These are phyloP conservation scores for Leccinellum luteum DNA, from an alignment of 768 basidiomycete genomes.

Conservation along the genomic window DNA sequence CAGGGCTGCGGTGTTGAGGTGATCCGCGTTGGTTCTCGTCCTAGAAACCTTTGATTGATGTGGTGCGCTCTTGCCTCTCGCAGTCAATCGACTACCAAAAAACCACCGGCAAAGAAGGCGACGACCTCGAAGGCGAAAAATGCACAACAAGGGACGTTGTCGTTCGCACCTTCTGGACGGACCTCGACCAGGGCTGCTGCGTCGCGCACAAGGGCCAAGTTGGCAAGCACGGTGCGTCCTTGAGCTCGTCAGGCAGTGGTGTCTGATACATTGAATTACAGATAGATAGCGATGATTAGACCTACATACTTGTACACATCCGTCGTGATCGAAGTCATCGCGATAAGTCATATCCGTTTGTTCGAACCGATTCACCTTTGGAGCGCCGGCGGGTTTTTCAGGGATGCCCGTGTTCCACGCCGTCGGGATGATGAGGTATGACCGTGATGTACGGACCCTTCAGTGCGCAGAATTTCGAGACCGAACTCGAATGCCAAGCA, in stretches of 20 bases:
- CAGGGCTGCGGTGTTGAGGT: constrained; percentile 68
- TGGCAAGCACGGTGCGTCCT: constrained; percentile 43
- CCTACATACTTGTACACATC: not conserved
- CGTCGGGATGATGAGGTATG: not conserved
- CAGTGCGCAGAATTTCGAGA: not conserved
- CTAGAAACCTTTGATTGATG: constrained; percentile 28
- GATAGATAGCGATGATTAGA: constrained; percentile 31
- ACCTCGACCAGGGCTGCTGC: constrained; percentile 65
- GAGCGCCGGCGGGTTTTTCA: not conserved
- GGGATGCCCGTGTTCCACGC: not conserved
- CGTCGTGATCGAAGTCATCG: not conserved
- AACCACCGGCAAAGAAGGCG: constrained; percentile 50
- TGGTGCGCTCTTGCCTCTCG: not conserved
- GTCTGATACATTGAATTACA: constrained; percentile 1
- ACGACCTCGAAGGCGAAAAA: constrained; percentile 33
- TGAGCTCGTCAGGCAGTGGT: not conserved
- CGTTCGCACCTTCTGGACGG: constrained; percentile 60
- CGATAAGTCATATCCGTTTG: not conserved
- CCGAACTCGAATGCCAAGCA: not conserved
- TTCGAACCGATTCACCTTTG: not conserved
- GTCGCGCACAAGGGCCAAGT: constrained; percentile 60
- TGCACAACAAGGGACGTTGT: constrained; percentile 46
- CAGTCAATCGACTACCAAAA: constrained; percentile 46
- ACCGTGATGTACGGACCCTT: not conserved
- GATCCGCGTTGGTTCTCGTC: constrained; percentile 17